Percentiles rank a stretch among this genome's conserved stretches.
Evolutionary conservation across 192 early-diverging fungal species (phyloP).

Genomic region (Haplosporangium gracile): DNA sequence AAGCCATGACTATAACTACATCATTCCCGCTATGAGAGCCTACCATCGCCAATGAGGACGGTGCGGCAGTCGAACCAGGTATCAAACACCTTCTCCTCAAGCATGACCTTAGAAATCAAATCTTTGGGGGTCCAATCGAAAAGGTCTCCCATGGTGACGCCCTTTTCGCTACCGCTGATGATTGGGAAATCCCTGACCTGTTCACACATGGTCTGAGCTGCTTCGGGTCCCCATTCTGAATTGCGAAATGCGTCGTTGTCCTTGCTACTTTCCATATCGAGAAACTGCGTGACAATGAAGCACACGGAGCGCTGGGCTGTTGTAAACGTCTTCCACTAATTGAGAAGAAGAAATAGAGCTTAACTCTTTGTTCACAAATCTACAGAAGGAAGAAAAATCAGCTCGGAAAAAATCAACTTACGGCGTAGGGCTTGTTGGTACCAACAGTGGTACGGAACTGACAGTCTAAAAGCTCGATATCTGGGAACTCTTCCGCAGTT

Average conservation of each 20-base stretch:
- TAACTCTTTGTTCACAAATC: not conserved
- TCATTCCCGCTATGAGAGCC: not conserved
- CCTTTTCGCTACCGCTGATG: not conserved
- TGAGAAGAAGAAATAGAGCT: not conserved
- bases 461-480: not conserved
- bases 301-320: slow-evolving; percentile 5
- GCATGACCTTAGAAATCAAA: slow-evolving; percentile 5
- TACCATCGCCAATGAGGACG: slow-evolving; percentile 29
- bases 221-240: slow-evolving; percentile 26
- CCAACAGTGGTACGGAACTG: not conserved
- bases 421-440: slow-evolving; percentile 10
- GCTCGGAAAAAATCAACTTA: not conserved
- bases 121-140: not conserved
- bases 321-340: slow-evolving; percentile 27
- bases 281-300: slow-evolving; percentile 14
- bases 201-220: slow-evolving; percentile 8
- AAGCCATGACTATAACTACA: no score
- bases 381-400: not conserved
- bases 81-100: slow-evolving; percentile 29
- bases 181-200: slow-evolving; percentile 24
- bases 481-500: slow-evolving; percentile 11
- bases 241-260: slow-evolving; percentile 3
- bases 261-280: slow-evolving; percentile 1
- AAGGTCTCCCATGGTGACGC: slow-evolving; percentile 8
- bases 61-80: slow-evolving; percentile 17